Evolutionary conservation across 495 filamentous ascomycete genomes (phyloP).

Genomic region (Lophiotrema nucula): DNA sequence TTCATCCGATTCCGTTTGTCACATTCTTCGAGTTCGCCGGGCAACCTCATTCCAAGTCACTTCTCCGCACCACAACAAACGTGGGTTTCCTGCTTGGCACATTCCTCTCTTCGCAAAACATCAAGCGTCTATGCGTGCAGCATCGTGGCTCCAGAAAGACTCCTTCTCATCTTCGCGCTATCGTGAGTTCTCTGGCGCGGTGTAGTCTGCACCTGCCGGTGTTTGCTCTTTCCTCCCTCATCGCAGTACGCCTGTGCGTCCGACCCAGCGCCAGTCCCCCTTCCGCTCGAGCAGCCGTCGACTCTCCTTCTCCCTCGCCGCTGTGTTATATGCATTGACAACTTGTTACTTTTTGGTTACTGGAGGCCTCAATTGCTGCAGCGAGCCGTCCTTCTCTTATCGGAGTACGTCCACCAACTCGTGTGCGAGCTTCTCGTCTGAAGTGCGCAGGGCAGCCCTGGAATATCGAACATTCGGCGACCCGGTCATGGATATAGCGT

Average conservation of each 20-base stretch:
- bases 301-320: not conserved
- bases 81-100: conserved; percentile 4
- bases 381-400: conserved; percentile 15
- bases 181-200: not conserved
- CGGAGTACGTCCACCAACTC: conserved; percentile 18
- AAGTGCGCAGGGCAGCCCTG: not conserved
- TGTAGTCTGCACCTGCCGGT: not conserved
- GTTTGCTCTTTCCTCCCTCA: not conserved
- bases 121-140: conserved; percentile 1
- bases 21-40: conserved; percentile 10
- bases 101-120: conserved; percentile 4
- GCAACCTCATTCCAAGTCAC: conserved; percentile 5
- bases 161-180: not conserved
- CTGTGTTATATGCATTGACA: conserved; percentile 25
- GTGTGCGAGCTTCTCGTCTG: not conserved
- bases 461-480: conserved; percentile 1
- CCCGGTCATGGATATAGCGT: conserved; percentile 9
- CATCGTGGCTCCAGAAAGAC: not conserved
- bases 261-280: not conserved
- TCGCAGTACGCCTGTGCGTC: not conserved
- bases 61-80: conserved; percentile 1
- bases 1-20: too few relatives aligned
- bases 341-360: conserved; percentile 19
- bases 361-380: not conserved
- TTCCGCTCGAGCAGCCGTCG: not conserved